Percentiles rank a stretch among this genome's conserved stretches.
These are phyloP conservation scores for Colletotrichum chrysophilum DNA, from an alignment of 2,329 filamentous ascomycete species.

Conservation along the genomic window DNA sequence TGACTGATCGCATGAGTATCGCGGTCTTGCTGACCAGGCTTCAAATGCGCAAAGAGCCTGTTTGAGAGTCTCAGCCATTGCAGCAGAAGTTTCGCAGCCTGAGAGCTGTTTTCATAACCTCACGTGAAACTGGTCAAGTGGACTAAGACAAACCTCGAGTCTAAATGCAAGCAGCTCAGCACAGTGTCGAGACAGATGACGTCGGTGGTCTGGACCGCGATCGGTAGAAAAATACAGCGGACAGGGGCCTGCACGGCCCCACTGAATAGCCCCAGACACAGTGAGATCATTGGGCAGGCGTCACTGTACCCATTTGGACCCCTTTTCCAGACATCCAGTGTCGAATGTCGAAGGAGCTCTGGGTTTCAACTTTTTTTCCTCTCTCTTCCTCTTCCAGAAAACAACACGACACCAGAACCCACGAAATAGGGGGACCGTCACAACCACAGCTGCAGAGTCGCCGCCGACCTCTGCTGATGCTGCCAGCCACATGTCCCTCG, in stretches of 20 bases:
- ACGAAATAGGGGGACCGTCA: not conserved
- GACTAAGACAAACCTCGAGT: not conserved
- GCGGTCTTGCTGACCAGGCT: too few relatives aligned
- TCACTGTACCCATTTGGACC: constrained; percentile 11
- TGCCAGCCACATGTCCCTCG: constrained; percentile 54
- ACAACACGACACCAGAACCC: not conserved
- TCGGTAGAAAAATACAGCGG: not conserved
- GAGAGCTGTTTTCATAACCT: not conserved
- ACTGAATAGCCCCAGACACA: not conserved
- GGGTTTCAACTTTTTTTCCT: not conserved
- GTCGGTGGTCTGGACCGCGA: constrained; percentile 18
- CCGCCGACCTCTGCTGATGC: constrained; percentile 11
- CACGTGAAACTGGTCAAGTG: not conserved
- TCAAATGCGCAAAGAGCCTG: not conserved
- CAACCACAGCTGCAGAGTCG: constrained; percentile 11
- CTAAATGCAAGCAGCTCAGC: not conserved
- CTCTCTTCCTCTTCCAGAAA: not conserved
- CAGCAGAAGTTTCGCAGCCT: not conserved
- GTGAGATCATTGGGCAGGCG: not conserved
- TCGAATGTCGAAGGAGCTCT: not conserved
- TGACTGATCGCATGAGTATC: too few relatives aligned
- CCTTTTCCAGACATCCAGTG: constrained; percentile 7
- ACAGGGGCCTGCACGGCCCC: not conserved
- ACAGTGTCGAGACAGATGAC: constrained; percentile 8
- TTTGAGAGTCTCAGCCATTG: not conserved